Conservation (phyloP, 257 asterid genomes). For the Nicotiana knightiana region DNA sequence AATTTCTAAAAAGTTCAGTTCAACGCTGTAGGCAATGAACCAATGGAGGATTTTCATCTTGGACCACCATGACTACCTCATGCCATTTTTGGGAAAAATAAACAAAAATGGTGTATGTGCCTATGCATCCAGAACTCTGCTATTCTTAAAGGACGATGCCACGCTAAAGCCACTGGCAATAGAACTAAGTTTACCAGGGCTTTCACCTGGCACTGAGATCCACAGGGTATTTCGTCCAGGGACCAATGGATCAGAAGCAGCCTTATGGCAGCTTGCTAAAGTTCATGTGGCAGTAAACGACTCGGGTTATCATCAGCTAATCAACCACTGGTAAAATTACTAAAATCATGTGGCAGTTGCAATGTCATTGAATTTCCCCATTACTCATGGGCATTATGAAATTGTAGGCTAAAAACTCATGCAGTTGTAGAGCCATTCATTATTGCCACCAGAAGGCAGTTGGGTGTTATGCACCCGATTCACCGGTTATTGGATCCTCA, state of each 20-base stretch:
- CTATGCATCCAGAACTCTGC: slow-evolving; percentile 45
- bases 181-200: slow-evolving; percentile 38
- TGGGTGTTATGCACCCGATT: slow-evolving; percentile 45
- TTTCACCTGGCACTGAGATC: slow-evolving; percentile 18
- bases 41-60: slow-evolving; percentile 43
- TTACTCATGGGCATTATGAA: not conserved
- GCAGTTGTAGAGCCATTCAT: slow-evolving; percentile 50
- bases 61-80: slow-evolving; percentile 50
- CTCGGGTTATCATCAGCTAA: slow-evolving; percentile 38
- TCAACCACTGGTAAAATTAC: slow-evolving; percentile 40
- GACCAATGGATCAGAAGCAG: slow-evolving; percentile 35
- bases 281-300: slow-evolving; percentile 48
- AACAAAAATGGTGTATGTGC: slow-evolving; percentile 25
- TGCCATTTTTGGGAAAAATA: slow-evolving; percentile 33
- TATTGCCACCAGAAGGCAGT: slow-evolving; percentile 44
- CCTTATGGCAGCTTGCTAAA: slow-evolving; percentile 55
- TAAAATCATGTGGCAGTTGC: not conserved
- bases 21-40: slow-evolving; percentile 37
- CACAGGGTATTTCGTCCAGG: slow-evolving; percentile 38
- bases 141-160: slow-evolving; percentile 38
- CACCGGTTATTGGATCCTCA: slow-evolving; percentile 38
- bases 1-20: not conserved
- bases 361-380: not conserved
- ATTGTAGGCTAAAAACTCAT: slow-evolving; percentile 41
- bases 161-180: slow-evolving; percentile 47